Conservation (phyloP, 2,329 filamentous ascomycete genomes). For the Raffaelea deltoideospora region DNA sequence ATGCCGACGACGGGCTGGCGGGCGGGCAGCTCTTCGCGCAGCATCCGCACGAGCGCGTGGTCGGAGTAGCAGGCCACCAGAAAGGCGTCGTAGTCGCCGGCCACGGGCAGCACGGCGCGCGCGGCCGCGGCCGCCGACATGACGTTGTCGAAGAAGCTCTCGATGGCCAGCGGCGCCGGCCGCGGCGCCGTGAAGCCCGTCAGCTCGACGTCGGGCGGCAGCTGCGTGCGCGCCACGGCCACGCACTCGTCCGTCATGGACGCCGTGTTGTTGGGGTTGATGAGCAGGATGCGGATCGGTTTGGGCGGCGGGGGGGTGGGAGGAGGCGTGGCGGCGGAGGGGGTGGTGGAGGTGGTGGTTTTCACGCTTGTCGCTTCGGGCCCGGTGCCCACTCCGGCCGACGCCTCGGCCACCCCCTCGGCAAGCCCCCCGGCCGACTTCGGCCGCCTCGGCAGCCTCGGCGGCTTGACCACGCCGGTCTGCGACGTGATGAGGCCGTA, state of each 20-base stretch:
- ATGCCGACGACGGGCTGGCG: conserved; percentile 9
- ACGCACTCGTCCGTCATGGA: conserved; percentile 9
- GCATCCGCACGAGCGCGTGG: conserved; percentile 9
- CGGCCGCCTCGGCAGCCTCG: too few species aligned
- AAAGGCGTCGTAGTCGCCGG: conserved; percentile 9
- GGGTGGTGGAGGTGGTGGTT: too few species aligned
- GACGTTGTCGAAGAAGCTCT: conserved; percentile 10
- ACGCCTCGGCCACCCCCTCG: too few species aligned
- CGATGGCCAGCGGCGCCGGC: conserved; percentile 8
- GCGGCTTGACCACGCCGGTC: conserved; percentile 9
- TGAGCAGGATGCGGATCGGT: conserved; percentile 8
- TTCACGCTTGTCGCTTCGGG: too few species aligned
- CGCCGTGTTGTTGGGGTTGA: conserved; percentile 9
- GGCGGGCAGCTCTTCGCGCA: conserved; percentile 8
- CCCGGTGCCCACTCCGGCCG: too few species aligned
- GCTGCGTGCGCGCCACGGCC: conserved; percentile 5
- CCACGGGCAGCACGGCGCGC: conserved; percentile 9
- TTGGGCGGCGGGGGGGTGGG: not conserved
- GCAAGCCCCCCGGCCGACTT: too few species aligned
- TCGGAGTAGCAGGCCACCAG: conserved; percentile 12
- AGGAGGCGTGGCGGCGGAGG: too few species aligned
- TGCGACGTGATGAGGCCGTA: conserved; percentile 23
- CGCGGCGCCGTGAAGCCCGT: conserved; percentile 9
- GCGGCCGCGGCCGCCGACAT: conserved; percentile 9
- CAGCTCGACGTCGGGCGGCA: conserved; percentile 8